Evolutionary conservation across 2,329 filamentous ascomycete species (phyloP).

Genomic region (Venturiaceae sp.): DNA sequence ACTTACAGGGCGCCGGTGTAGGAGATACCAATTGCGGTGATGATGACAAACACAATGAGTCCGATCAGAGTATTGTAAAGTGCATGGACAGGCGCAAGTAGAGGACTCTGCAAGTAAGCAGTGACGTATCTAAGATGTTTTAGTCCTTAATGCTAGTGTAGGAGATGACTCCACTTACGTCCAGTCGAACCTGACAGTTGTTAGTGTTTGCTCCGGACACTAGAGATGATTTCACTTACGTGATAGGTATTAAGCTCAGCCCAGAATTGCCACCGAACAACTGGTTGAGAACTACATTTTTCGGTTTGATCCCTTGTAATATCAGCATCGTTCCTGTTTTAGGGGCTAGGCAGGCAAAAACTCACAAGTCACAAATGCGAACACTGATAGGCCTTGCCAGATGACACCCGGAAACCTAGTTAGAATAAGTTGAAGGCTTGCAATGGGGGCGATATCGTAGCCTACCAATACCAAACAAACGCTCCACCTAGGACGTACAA

Average conservation of each 20-base stretch:
- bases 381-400: conserved; percentile 59
- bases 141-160: not conserved
- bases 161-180: conserved; percentile 4
- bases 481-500: conserved; percentile 18
- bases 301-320: conserved; percentile 48
- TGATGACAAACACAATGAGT: not conserved
- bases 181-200: conserved; percentile 37
- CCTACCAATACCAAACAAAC: conserved; percentile 50
- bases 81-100: conserved; percentile 8
- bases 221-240: no score
- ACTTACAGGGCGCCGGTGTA: conserved; percentile 3
- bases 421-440: conserved; percentile 39
- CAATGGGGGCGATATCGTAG: not conserved
- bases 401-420: conserved; percentile 59
- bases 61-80: conserved; percentile 7
- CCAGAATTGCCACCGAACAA: conserved; percentile 62
- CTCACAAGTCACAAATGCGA: conserved; percentile 65
- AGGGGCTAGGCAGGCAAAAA: conserved; percentile 32
- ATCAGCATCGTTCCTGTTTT: not conserved
- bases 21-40: conserved; percentile 19
- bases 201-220: no score
- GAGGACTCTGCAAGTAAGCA: conserved; percentile 3
- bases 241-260: conserved; percentile 52
- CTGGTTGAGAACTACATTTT: conserved; percentile 61
- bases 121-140: conserved; percentile 4